Evolutionary conservation across 176 grass and related monocot species (phyloP).

Genomic region (Zoysia pacifica): DNA sequence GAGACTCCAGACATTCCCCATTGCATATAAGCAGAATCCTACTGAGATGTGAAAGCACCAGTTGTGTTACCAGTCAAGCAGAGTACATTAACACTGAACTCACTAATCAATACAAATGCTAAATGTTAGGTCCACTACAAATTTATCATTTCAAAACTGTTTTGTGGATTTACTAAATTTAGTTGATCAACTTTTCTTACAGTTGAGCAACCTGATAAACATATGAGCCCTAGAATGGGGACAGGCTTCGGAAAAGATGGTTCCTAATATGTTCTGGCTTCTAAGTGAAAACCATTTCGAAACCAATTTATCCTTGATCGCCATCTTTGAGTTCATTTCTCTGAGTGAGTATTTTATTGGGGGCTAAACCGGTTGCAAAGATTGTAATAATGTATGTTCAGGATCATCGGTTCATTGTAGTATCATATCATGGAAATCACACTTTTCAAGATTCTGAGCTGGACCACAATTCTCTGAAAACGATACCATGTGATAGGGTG

Average conservation of each 20-base stretch:
- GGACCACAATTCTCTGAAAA: background rate
- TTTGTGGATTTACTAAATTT: background rate
- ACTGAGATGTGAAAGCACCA: background rate
- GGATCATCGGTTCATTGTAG: background rate
- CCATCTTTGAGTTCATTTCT: background rate
- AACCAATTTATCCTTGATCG: background rate
- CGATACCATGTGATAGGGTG: background rate
- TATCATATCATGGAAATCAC: background rate
- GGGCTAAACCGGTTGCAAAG: background rate
- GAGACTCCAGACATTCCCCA: background rate
- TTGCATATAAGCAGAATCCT: constrained; percentile 13
- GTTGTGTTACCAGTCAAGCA: background rate
- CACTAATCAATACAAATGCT: background rate
- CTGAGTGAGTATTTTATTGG: background rate
- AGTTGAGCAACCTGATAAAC: background rate
- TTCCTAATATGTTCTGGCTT: background rate
- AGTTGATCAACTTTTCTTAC: background rate
- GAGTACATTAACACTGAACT: background rate
- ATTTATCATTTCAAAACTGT: background rate
- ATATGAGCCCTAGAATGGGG: background rate
- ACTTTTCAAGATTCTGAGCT: background rate
- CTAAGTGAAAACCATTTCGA: background rate
- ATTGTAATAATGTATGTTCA: background rate
- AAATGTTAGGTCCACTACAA: background rate
- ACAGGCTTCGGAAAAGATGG: background rate